Evolutionary conservation across 257 asterid genomes (phyloP).

Genomic region (Mentha longifolia): DNA sequence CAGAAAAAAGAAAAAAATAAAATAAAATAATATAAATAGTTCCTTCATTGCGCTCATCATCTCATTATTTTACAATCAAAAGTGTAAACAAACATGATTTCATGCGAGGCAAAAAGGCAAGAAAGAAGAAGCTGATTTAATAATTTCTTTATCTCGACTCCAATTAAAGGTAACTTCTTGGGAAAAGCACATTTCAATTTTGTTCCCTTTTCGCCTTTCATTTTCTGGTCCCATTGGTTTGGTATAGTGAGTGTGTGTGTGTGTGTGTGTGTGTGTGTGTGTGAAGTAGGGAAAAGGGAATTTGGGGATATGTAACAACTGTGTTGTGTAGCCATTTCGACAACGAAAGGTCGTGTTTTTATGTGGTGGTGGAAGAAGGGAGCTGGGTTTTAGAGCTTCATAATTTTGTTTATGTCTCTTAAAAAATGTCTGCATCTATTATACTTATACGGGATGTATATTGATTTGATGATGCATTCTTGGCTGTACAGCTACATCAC

Average conservation of each 20-base stretch:
- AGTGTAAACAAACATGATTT: background rate
- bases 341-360: slow-evolving; percentile 35
- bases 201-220: slow-evolving; percentile 5
- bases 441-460: slow-evolving; percentile 5
- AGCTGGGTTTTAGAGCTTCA: slow-evolving; percentile 27
- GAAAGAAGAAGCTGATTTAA: background rate
- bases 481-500: slow-evolving; percentile 34
- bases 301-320: slow-evolving; percentile 32
- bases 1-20: background rate
- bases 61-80: slow-evolving; percentile 27
- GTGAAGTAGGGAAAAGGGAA: slow-evolving; percentile 16
- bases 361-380: slow-evolving; percentile 18
- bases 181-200: slow-evolving; percentile 19
- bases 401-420: background rate
- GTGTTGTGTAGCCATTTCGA: slow-evolving; percentile 20
- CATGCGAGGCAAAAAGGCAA: slow-evolving; percentile 7
- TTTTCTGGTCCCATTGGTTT: slow-evolving; percentile 43
- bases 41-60: slow-evolving; percentile 27
- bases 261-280: slow-evolving; percentile 22
- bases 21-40: background rate
- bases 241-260: too few species aligned
- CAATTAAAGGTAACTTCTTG: slow-evolving; percentile 44
- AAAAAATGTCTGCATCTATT: slow-evolving; percentile 31
- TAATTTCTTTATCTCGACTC: slow-evolving; percentile 17
- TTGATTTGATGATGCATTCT: slow-evolving; percentile 32